Evolutionary conservation across 768 basidiomycete species (phyloP).

Genomic region (Mycena filopes): DNA sequence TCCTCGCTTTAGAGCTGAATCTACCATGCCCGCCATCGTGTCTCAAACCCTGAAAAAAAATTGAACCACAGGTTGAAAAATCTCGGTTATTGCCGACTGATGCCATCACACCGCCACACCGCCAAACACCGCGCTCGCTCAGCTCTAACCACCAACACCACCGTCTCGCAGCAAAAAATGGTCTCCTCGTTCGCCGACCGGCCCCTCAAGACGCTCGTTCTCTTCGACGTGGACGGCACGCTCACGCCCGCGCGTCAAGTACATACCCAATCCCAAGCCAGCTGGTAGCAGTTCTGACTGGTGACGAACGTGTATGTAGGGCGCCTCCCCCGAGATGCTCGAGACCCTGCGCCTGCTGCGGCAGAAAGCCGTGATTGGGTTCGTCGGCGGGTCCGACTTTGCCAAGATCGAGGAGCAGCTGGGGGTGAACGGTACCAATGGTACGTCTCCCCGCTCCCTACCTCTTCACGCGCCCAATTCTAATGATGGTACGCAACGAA

Average conservation of each 20-base stretch:
- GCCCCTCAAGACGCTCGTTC: conserved; percentile 71
- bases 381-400: conserved; percentile 94
- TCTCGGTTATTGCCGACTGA: too few species aligned
- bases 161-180: conserved; percentile 51
- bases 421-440: conserved; percentile 61
- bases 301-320: conserved; percentile 48
- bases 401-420: conserved; percentile 92
- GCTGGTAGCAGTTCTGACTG: too few species aligned
- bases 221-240: conserved; percentile 89
- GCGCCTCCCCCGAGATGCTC: conserved; percentile 73
- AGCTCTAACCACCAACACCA: background rate
- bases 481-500: too few species aligned
- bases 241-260: conserved; percentile 78
- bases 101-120: too few species aligned
- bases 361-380: conserved; percentile 82
- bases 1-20: too few species aligned
- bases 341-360: conserved; percentile 73
- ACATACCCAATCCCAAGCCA: too few species aligned
- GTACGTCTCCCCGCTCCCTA: conserved; percentile 50
- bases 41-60: too few species aligned
- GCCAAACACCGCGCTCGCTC: too few species aligned
- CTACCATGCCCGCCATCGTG: too few species aligned
- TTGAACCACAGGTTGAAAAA: too few species aligned
- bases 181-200: conserved; percentile 70
- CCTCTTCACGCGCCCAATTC: too few species aligned